These are phyloP conservation scores for Saitozyma podzolica DNA, from an alignment of 768 basidiomycete species.

Conservation along the genomic window DNA sequence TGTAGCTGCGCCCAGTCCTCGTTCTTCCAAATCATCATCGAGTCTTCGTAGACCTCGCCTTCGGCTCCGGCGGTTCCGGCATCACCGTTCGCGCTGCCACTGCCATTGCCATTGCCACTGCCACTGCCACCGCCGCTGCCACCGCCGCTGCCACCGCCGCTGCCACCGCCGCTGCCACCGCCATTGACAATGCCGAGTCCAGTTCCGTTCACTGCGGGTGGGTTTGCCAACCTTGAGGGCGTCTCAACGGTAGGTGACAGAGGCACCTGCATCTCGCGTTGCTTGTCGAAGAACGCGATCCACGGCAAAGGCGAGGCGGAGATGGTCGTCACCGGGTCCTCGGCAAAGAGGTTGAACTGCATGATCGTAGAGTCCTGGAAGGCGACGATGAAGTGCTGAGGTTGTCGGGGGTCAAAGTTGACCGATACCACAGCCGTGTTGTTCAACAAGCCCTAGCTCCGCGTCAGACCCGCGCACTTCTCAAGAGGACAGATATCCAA, in stretches of 20 bases:
- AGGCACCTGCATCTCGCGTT: constrained; percentile 3
- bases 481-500: too few species aligned
- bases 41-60: constrained; percentile 15
- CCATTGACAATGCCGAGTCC: neutral
- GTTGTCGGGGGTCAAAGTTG: constrained; percentile 44
- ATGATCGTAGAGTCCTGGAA: constrained; percentile 44
- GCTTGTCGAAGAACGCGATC: constrained; percentile 28
- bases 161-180: neutral
- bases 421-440: constrained; percentile 38
- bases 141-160: too few species aligned
- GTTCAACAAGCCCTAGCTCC: constrained; percentile 47
- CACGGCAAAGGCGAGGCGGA: constrained; percentile 37
- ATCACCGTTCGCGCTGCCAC: neutral
- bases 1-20: constrained; percentile 31
- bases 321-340: constrained; percentile 44
- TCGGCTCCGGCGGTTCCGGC: constrained; percentile 1
- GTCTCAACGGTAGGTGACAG: neutral
- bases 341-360: constrained; percentile 49
- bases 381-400: constrained; percentile 37
- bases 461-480: neutral
- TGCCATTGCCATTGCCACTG: neutral
- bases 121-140: neutral
- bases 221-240: constrained; percentile 1
- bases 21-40: constrained; percentile 50
- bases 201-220: neutral